phyloP scores from a whole-genome alignment of 176 grass and related monocot genomes.

The Pontederia crassipes region DNA sequence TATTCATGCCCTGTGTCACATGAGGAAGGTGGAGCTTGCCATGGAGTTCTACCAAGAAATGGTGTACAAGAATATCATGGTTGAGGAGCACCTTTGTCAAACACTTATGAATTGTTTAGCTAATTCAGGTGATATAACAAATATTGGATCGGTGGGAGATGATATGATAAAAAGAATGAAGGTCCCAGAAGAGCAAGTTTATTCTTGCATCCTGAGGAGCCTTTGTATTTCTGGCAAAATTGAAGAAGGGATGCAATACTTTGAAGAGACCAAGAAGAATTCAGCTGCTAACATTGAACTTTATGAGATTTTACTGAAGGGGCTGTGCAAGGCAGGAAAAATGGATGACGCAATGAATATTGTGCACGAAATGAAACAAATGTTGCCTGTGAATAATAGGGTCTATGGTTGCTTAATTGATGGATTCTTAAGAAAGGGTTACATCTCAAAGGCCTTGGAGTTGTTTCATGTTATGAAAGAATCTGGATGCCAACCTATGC shows the following conservation, averaged over 20 bases:
- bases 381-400: slow-evolving; percentile 20
- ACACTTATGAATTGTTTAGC: slow-evolving; percentile 48
- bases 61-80: slow-evolving; percentile 27
- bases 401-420: slow-evolving; percentile 42
- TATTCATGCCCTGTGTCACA: slow-evolving; percentile 47
- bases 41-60: slow-evolving; percentile 79
- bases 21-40: slow-evolving; percentile 44
- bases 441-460: slow-evolving; percentile 38
- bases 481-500: slow-evolving; percentile 29
- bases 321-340: slow-evolving; percentile 44
- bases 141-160: slow-evolving; percentile 37
- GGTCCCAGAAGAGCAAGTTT: slow-evolving; percentile 41
- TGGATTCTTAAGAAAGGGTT: slow-evolving; percentile 51
- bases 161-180: slow-evolving; percentile 48
- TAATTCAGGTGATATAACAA: slow-evolving; percentile 33
- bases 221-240: slow-evolving; percentile 54
- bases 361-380: slow-evolving; percentile 32
- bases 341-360: slow-evolving; percentile 51
- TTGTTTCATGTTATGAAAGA: slow-evolving; percentile 49
- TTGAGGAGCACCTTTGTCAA: slow-evolving; percentile 32
- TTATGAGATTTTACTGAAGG: slow-evolving; percentile 43
- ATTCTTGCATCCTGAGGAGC: slow-evolving; percentile 39
- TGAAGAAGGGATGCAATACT: slow-evolving; percentile 41
- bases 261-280: slow-evolving; percentile 59
- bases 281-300: slow-evolving; percentile 27